Base-by-base conservation (phyloP, 768 basidiomycete species). In the Imleria badia region DNA sequence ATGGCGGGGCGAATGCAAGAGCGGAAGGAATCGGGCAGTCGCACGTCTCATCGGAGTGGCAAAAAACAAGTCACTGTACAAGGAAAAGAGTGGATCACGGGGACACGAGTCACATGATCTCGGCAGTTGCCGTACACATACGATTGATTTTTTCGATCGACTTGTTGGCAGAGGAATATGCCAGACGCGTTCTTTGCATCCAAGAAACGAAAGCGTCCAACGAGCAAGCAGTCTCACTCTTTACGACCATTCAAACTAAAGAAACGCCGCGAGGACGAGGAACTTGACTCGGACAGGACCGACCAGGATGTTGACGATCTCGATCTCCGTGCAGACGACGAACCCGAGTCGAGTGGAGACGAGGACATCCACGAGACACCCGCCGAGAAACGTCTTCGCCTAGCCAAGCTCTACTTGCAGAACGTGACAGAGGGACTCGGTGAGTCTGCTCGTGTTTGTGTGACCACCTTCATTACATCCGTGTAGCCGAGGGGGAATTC, bases 361-460 rank as follows among this genome's bases (percentile, higher is more conserved):
- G 94, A 97, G 62, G 87, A 94, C 61, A 82, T 86, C 59, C 77
- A 85, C 59, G 96, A 98, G 74, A 96, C 94, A 6, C 91, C 94
- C 3, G 94, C 93, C 0, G 86, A 94, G 77, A 99, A 98, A 73
- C 77, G 97, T 55, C 76, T 99, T 19, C 76, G 97, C 54, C 75
- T 99, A 36, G 95, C 96, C 6, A 89, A 94, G 69, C 71, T 96
- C 58, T 98, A 98, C 71, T 76, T 99, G 38, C 85, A 93, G 56
- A 86, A 79, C 57, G 85, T 98, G 14, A 91, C 91, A 70, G 83
- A 87, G 55, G 83, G 81, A 35, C 71, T 95, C 29, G 77, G 87
- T 83, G 62, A 70, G 83, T 76, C 48, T 46, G 19, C 36, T 47
- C 29, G 5, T 49, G 33, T 39, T 3, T 45, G 9, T 48, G 38